Conservation (phyloP, 2,329 filamentous ascomycete genomes). For the Claviceps sp. region DNA sequence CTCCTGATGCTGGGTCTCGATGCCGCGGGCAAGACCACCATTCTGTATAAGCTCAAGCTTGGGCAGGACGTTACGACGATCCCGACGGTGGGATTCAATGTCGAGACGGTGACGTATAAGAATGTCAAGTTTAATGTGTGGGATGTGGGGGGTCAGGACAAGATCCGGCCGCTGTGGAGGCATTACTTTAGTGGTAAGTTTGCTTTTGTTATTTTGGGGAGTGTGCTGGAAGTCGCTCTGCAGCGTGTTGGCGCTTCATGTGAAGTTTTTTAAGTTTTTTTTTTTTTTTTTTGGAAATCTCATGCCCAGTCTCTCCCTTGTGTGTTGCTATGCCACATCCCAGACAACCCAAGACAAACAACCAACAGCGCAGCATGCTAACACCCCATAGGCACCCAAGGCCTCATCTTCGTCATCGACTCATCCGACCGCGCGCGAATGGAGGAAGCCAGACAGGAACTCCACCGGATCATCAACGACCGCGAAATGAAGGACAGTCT, state of each 20-base stretch:
- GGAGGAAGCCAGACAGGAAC: slow-evolving; percentile 93
- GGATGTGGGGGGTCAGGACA: slow-evolving; percentile 99
- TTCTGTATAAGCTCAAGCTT: slow-evolving; percentile 99
- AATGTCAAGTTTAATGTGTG: slow-evolving; percentile 99
- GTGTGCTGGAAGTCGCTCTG: too few species aligned
- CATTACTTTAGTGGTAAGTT: slow-evolving; percentile 81
- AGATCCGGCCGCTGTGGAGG: slow-evolving; percentile 98
- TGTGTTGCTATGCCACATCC: too few species aligned
- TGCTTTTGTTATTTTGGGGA: background rate
- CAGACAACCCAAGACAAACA: too few species aligned
- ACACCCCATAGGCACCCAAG: slow-evolving; percentile 67
- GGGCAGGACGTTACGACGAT: slow-evolving; percentile 99
- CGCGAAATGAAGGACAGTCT: slow-evolving; percentile 96
- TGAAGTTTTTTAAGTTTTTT: too few species aligned
- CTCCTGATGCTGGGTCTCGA: slow-evolving; percentile 99
- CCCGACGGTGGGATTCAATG: slow-evolving; percentile 99
- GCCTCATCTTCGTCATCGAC: slow-evolving; percentile 99
- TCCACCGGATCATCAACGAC: slow-evolving; percentile 97
- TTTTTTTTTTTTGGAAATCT: too few species aligned
- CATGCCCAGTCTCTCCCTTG: too few species aligned
- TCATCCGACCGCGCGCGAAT: slow-evolving; percentile 90
- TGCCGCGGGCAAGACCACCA: slow-evolving; percentile 98
- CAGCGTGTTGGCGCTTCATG: too few species aligned
- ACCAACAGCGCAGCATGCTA: too few species aligned
- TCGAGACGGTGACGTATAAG: slow-evolving; percentile 99